Evolutionary conservation across 2,329 filamentous ascomycete species (phyloP).

Genomic region (Colletotrichum phormii): DNA sequence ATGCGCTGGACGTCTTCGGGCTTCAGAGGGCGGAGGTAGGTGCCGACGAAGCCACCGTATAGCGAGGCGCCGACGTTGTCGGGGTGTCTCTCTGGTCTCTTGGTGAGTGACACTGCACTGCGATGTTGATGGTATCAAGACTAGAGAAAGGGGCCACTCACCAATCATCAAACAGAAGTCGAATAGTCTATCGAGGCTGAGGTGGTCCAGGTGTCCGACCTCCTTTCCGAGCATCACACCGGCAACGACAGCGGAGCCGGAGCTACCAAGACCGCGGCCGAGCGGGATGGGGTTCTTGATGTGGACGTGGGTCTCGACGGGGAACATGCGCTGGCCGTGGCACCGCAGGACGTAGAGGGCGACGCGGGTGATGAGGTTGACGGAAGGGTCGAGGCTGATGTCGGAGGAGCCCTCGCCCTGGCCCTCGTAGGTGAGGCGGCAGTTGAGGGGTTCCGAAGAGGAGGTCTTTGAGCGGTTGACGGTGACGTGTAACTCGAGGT

Average conservation of each 20-base stretch:
- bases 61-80: constrained; percentile 96
- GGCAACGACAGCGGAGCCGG: constrained; percentile 93
- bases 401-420: constrained; percentile 76
- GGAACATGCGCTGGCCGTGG: constrained; percentile 87
- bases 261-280: constrained; percentile 92
- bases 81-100: constrained; percentile 77
- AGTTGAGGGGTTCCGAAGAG: constrained; percentile 79
- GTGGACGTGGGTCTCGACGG: constrained; percentile 87
- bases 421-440: constrained; percentile 90
- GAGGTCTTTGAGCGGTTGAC: constrained; percentile 69
- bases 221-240: constrained; percentile 94
- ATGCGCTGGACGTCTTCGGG: constrained; percentile 90
- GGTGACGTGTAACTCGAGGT: constrained; percentile 88
- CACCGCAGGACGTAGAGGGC: constrained; percentile 95
- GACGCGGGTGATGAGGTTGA: constrained; percentile 93
- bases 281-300: constrained; percentile 96
- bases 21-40: constrained; percentile 91
- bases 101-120: neutral
- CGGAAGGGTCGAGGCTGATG: constrained; percentile 85
- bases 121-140: too few relatives aligned
- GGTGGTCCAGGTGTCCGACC: constrained; percentile 78
- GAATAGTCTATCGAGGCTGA: constrained; percentile 81
- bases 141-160: constrained; percentile 48
- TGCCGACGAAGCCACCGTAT: constrained; percentile 96
- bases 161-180: constrained; percentile 98